Evolutionary conservation across 768 basidiomycete genomes (phyloP).

Genomic region (Mycena floridula): DNA sequence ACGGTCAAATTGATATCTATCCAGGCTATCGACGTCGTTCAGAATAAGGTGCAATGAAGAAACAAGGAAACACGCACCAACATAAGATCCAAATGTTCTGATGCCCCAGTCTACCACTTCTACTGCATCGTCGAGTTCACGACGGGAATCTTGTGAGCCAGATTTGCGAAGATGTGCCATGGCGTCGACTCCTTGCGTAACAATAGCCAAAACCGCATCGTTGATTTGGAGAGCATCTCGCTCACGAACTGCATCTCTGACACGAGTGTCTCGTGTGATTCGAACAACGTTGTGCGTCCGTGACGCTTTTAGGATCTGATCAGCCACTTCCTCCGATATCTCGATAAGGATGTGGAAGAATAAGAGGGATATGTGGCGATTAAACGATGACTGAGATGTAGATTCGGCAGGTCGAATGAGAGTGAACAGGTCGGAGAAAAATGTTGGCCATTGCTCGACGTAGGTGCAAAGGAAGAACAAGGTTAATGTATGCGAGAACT

Average conservation of each 20-base stretch:
- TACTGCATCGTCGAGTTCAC: conserved; percentile 49
- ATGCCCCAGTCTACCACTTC: conserved; percentile 94
- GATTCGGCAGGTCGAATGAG: conserved; percentile 63
- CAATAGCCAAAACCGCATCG: conserved; percentile 78
- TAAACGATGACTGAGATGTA: conserved; percentile 54
- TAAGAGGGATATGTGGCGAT: conserved; percentile 80
- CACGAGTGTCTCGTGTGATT: conserved; percentile 73
- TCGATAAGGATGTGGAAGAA: conserved; percentile 91
- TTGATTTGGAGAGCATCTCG: conserved; percentile 84
- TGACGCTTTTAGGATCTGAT: conserved; percentile 88
- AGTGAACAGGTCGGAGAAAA: conserved; percentile 74
- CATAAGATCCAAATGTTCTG: conserved; percentile 87
- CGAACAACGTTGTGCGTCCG: conserved; percentile 64
- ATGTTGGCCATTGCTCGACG: conserved; percentile 77
- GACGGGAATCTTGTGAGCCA: conserved; percentile 34
- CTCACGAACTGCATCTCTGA: conserved; percentile 87
- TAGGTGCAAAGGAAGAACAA: conserved; percentile 88
- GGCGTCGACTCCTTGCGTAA: conserved; percentile 62
- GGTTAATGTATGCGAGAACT: conserved; percentile 87
- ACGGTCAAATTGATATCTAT: conserved; percentile 96
- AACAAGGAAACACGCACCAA: conserved; percentile 54
- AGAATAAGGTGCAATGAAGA: not conserved
- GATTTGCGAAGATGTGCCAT: conserved; percentile 49
- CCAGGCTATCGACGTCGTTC: conserved; percentile 62
- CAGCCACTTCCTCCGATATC: conserved; percentile 96